phyloP scores from a whole-genome alignment of 257 asterid genomes.

The Solanum corneliomulleri region DNA sequence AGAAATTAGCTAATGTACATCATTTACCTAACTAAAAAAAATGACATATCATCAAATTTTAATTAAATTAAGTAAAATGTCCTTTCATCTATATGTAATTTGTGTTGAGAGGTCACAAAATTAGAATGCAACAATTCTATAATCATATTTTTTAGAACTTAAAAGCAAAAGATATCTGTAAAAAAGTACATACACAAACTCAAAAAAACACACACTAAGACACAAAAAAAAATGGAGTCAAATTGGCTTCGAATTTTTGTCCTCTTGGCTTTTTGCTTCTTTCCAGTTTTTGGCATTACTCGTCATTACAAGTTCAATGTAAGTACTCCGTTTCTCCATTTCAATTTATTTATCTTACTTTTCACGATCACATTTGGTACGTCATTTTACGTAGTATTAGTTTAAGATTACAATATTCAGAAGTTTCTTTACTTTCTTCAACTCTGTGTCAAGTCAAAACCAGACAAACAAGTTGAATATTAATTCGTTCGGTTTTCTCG shows the following conservation, averaged over 20 bases:
- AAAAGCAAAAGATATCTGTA: background rate
- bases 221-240: constrained; percentile 16
- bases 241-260: constrained; percentile 26
- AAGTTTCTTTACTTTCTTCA: background rate
- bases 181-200: background rate
- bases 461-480: background rate
- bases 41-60: constrained; percentile 40
- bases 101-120: constrained; percentile 28
- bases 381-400: background rate
- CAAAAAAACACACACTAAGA: background rate
- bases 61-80: background rate
- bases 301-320: constrained; percentile 82
- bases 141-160: constrained; percentile 10
- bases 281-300: constrained; percentile 35
- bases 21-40: constrained; percentile 61
- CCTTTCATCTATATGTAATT: constrained; percentile 31
- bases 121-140: constrained; percentile 17
- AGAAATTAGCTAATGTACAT: constrained; percentile 1
- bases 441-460: background rate
- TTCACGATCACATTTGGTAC: fast-evolving
- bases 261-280: constrained; percentile 24
- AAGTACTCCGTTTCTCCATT: constrained; percentile 5
- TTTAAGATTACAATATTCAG: background rate
- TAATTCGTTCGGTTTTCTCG: background rate
- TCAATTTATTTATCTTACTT: background rate